Evolutionary conservation across 768 basidiomycete genomes (phyloP), one percentile per base, ranked within the genome.

Genomic region (Xerocomellus dryophilus): DNA sequence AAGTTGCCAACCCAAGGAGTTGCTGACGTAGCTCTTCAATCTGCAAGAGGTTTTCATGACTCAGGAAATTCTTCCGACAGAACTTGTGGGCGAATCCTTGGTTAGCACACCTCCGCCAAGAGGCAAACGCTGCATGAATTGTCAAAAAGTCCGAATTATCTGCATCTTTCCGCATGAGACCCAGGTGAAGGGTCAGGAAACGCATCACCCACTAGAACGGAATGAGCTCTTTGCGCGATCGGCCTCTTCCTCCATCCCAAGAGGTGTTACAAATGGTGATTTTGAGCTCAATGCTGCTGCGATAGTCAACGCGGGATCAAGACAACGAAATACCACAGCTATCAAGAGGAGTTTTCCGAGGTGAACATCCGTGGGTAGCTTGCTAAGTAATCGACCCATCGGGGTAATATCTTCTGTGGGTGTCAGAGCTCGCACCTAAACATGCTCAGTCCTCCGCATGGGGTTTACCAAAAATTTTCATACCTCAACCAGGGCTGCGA

Each of bases 1-100:
- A 27, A 14, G 18, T 31, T 27, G 35, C 71, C 58, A 63, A 90
- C 78, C 86, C 84, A 50, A 93, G 74, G 57, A 92, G 83, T 67
- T 99, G 96, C 64, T 94, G 93, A 27, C 95, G 84, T 34, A 98
- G 79, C 65, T 98, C 96, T 69, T 98, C 96, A 29, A 99, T 96
- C 71, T 97, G 93, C 72, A 93, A 86, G 46, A 99, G 74, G 66
- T 93, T 98, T 85, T 93, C 92, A 60, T 93, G 84, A 58, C 90
- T 93, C 34, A 96, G 75, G 60, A 83, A 95, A 65, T 90, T 90
- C 43, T 73, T 74, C 61, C 84, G 80, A 70, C 93, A 95, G 66
- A 94, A 94, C 51, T 86, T 84, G 51, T 84, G 78, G 50, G 84
- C 84, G 60, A 75, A 76, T 38, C 72, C 73, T 21, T 78, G 73